Evolutionary conservation across 768 basidiomycete species (phyloP), one percentile per base, ranked within the genome.

Genomic region (Termitomyces sp.): DNA sequence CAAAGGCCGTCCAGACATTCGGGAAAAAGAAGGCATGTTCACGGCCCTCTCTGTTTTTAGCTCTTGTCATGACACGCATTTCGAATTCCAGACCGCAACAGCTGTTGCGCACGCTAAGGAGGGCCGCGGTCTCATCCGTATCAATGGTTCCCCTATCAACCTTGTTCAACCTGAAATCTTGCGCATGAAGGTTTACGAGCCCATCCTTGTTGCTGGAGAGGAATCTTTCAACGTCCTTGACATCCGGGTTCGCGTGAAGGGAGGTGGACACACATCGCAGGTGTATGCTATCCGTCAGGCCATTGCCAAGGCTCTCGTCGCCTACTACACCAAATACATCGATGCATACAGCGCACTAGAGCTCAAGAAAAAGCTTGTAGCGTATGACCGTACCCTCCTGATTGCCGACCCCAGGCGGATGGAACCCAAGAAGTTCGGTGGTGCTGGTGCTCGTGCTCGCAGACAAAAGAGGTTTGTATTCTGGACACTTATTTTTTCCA

Each of bases 391-490:
- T 64, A 86, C 90, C 51, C 77, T 96, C 60, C 75, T 95, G 68
- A 94, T 95, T 64, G 90, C 94, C 57, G 94, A 96, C 73, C 94
- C 93, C 64, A 87, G 97, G 78, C 88, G 96, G 80, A 92, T 90
- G 88, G 96, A 98, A 75, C 96, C 96, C 67, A 98, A 98, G 87
- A 97, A 96, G 79, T 98, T 98, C 73, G 96, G 95, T 84, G 95
- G 95, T 81, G 83, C 81, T 73, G 95, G 95, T 87, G 95, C 95
- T 64, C 92, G 95, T 84, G 94, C 94, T 59, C 91, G 94, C 80
- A 88, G 94, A 77, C 95, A 97, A 82, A 97, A 96, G 84, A 92
- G 88, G 92, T 94, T 24, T 68, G 33, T 26, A 13, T 58, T 43
- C 38, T 45, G 45, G 40, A n/a, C n/a, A 46, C 18, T 48, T 33